A percentile compares a stretch with the other conserved stretches of the same genome.
Evolutionary conservation across 257 asterid species (phyloP).

Genomic region (Cruciata laevipes): DNA sequence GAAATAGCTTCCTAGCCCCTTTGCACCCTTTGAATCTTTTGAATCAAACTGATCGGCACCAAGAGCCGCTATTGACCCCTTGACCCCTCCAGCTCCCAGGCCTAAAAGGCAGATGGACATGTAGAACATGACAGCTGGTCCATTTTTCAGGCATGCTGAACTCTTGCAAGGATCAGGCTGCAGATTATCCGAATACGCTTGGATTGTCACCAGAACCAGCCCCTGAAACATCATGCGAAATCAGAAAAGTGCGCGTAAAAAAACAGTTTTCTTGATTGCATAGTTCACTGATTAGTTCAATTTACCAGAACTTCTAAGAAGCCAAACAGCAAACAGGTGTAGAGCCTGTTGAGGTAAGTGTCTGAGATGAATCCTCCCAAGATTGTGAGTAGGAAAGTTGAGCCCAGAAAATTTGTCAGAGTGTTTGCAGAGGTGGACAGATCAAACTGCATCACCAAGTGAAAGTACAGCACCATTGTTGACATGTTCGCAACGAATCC

Average conservation of each 20-base stretch:
- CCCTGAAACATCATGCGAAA: slow-evolving; percentile 23
- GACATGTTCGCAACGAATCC: slow-evolving; percentile 50
- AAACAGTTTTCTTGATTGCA: background rate
- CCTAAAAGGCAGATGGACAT: slow-evolving; percentile 36
- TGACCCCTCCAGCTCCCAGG: slow-evolving; percentile 49
- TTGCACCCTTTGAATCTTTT: slow-evolving; percentile 28
- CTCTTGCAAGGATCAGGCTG: slow-evolving; percentile 29
- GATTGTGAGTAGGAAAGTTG: slow-evolving; percentile 50
- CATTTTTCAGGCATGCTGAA: slow-evolving; percentile 29
- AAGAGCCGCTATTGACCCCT: slow-evolving; percentile 45
- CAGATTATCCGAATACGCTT: slow-evolving; percentile 36
- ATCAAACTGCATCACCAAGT: slow-evolving; percentile 24
- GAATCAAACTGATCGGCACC: slow-evolving; percentile 59
- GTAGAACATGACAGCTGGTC: slow-evolving; percentile 38
- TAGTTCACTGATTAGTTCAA: background rate
- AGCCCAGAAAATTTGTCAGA: slow-evolving; percentile 49
- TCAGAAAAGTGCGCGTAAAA: background rate
- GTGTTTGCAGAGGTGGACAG: slow-evolving; percentile 35
- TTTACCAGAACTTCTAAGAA: slow-evolving; percentile 38
- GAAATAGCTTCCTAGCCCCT: slow-evolving; percentile 40
- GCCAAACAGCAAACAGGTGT: slow-evolving; percentile 44
- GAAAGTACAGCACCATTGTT: slow-evolving; percentile 38
- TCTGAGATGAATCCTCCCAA: slow-evolving; percentile 50
- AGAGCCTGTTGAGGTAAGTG: slow-evolving; percentile 38
- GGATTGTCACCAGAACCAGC: slow-evolving; percentile 38